Base-by-base conservation (phyloP, 495 filamentous ascomycete genomes). In the Hypoxylon lienhwacheense region DNA sequence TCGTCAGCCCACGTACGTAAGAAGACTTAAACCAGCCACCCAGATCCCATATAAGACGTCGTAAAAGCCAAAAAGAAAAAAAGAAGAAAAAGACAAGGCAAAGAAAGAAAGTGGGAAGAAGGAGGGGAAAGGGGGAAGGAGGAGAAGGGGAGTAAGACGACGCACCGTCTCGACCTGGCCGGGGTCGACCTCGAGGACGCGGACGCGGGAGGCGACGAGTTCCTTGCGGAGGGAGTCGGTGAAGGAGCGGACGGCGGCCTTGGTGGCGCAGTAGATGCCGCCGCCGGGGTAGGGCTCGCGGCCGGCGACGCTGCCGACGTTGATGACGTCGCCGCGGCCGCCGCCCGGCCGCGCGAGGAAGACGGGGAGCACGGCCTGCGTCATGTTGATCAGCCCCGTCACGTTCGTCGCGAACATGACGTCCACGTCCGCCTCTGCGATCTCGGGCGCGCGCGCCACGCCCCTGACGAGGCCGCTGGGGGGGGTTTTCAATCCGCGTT, bases 191-290 rank as follows among this genome's bases (percentile, higher is more conserved):
- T 93, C 91, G 51, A 97, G 92, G 40, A 98, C 78, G 16, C 93
- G 73, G 40, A 98, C 92, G 34, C 91, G 77, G 4, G 90, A 88
- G 19, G 87, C 80, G 57, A 98, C 85, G 36, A 96, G 79, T 77
- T 98, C 93, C 74, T 86, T 89, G 61, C 93, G 80, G 61, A 98
- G 71, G 11, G 88, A 79, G 42, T 97, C 91, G 0, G 93, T 95
- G 73, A 97, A 98, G 45, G 78, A 85, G 37, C 87, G 84, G 31
- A 97, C 85, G 3, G 93, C 93, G 8, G 93, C 91, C 75, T 98
- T 98, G 37, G 88, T 92, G 2, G 93, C 90, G 71, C 93, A 98
- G 80, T 98, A 98, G 60, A 98, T 96, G 61, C 85, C 85, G 17
- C 93, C 93, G 34, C 95, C 91, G 3, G 84, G 75, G 71, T 98